Base-by-base conservation (phyloP, 2,329 filamentous ascomycete genomes). In the Orbilia ellipsospora region DNA sequence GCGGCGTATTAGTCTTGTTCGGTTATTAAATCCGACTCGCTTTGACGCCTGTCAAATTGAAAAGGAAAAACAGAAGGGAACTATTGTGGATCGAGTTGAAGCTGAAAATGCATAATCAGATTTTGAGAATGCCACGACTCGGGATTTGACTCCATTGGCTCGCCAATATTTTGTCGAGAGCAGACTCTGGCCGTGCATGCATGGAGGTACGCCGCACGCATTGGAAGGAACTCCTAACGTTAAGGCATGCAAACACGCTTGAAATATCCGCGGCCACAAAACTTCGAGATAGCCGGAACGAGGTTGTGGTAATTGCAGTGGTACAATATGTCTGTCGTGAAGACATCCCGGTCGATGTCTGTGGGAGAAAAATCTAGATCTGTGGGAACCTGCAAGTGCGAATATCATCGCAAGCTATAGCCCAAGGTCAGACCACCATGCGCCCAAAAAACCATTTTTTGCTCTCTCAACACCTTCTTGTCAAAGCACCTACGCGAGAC, bases 11-110 rank as follows among this genome's bases (percentile, higher is more conserved):
- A n/a, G 7, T 64, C 52, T 48, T 16, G 13, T 74, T 74, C 70
- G 70, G 70, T 57, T 74, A 64, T 45, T 63, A 74, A 74, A 74
- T 67, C 70, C 70, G 70, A 74, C 40, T 56, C 48, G 63, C 60
- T 67, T 50, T 70, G 51, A 70, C 57, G 59, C 57, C 66, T 70
- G 66, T 70, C 66, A 70, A 62, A 63, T 36, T 28, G 15, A 40
- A 61, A 62, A 28, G n/a, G 26, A 23, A 20, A 7, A 42, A n/a
- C 26, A n/a, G n/a, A n/a, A 28, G 31, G 51, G 13, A 10, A 7
- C 26, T 12, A 12, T 18, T 45, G 36, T 8, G 13, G 31, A 36
- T 36, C 31, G 44, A 45, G 40, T 13, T 6, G 18, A 59, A 31
- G 36, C 40, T 44, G 40, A 59, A 59, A 52, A 20, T 13, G 50